These are phyloP conservation scores for Cryptococcus hybrid DNA, from an alignment of 1,284 basidiomycete genomes.

Conservation along the genomic window DNA sequence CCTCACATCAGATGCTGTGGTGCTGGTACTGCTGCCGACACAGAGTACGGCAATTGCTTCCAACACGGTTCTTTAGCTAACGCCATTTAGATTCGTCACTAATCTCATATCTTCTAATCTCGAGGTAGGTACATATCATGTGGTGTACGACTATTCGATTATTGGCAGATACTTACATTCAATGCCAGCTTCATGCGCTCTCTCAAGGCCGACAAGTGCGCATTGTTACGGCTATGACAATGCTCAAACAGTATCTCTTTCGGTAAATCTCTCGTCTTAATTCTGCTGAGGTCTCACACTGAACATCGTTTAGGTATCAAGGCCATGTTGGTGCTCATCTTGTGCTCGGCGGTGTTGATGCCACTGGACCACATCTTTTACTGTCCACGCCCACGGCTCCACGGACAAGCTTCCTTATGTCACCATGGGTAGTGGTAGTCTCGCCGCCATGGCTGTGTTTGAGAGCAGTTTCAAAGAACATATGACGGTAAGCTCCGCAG, in stretches of 20 bases:
- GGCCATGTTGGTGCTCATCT: slow-evolving; percentile 94
- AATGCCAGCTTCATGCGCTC: slow-evolving; percentile 65
- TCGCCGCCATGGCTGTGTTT: slow-evolving; percentile 99
- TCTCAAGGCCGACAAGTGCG: slow-evolving; percentile 81
- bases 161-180: slow-evolving; percentile 8
- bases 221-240: slow-evolving; percentile 97
- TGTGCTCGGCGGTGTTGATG: slow-evolving; percentile 94
- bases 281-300: neutral
- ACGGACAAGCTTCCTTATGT: slow-evolving; percentile 99
- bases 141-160: neutral
- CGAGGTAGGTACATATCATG: slow-evolving; percentile 53
- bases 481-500: slow-evolving; percentile 62
- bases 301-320: slow-evolving; percentile 65
- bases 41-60: slow-evolving; percentile 58
- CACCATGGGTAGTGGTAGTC: slow-evolving; percentile 94
- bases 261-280: slow-evolving; percentile 52
- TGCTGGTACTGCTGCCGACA: slow-evolving; percentile 97
- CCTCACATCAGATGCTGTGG: slow-evolving; percentile 96
- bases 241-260: slow-evolving; percentile 88
- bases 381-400: slow-evolving; percentile 93
- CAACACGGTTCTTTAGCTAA: neutral
- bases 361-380: slow-evolving; percentile 90
- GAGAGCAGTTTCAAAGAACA: slow-evolving; percentile 82
- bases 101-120: slow-evolving; percentile 91
- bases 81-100: slow-evolving; percentile 64